Conservation (phyloP, 108 stramenopile genomes). For the Cyclotella cryptica region DNA sequence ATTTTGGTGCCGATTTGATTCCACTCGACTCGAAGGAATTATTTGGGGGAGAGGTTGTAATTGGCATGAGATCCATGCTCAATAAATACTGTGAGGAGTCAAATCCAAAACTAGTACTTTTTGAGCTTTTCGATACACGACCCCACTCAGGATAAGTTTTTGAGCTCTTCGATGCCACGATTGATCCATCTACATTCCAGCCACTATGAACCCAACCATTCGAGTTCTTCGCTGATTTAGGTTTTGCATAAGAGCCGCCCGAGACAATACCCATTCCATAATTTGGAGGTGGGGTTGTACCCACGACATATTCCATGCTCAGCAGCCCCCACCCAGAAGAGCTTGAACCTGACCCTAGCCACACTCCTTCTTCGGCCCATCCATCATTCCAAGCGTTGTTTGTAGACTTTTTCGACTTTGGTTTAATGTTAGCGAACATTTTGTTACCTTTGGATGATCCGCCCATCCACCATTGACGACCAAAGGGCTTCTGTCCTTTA, state of each 20-base stretch:
- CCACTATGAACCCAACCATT: no score
- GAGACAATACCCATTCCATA: no score
- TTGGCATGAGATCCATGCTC: no score
- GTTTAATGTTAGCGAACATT: neutral
- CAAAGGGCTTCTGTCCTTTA: neutral
- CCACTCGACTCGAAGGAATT: neutral
- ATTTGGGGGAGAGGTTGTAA: no score
- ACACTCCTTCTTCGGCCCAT: slow-evolving; percentile 6
- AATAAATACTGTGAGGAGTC: no score
- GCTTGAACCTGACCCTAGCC: neutral
- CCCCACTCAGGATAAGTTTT: no score
- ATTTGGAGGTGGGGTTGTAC: neutral
- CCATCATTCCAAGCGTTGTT: neutral
- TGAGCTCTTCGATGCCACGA: no score
- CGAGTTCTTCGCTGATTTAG: no score
- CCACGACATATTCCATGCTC: neutral
- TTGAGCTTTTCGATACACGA: no score
- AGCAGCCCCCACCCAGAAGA: neutral
- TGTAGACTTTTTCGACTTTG: neutral
- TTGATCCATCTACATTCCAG: no score
- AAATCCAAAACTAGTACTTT: no score
- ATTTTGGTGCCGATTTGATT: neutral
- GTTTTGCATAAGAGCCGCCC: no score
- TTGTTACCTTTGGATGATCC: neutral
- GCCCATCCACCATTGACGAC: neutral